Evolutionary conservation across 2,329 filamentous ascomycete genomes (phyloP), one percentile per base, ranked within the genome.

Genomic region (Lasiodiplodia theobromae): DNA sequence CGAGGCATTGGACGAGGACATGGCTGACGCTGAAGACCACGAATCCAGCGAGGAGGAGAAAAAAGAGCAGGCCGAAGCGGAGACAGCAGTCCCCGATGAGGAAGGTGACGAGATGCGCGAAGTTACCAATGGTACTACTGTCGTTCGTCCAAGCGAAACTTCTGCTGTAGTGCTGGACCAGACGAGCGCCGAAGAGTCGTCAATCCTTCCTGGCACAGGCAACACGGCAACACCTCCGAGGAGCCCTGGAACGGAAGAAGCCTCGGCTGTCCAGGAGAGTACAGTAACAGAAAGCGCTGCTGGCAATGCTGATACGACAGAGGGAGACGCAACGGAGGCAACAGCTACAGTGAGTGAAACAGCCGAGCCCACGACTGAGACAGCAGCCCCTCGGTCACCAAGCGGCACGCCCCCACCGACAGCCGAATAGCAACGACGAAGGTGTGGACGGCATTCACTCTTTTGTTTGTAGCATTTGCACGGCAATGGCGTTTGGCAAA

Each of bases 111-210:
- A 58, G 10, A 18, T 4, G 18, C 3, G 6, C 18, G 25, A 49
- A 6, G 18, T 14, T 3, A 23, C 25, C 21, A 37, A 44, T 4
- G 47, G 66, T 3, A 63, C 56, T 25, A 23, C 52, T 28, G 38
- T 68, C 2, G 56, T 68, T 25, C 66, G 28, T 25, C 47, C 66
- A 7, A 68, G 66, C 49, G 56, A 68, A 31, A 63, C 56, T 0
- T 68, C 66, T 25, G 66, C 66, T 14, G 56, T 63, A 16, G 49
- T 63, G 3, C 47, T 68, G 10, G 66, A 68, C n/a, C 47, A 63
- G 11, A 16, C 37, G 12, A 54, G 23, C 23, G 51, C 63, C 5
- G 63, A 66, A n/a, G 63, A 66, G 7, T 49, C 37, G 4, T 28
- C 44, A 7, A 40, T 49, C 16, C 25, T 68, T 6, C 66, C 66